Base-by-base conservation (phyloP, 225 moss, liverwort and hornwort species). In the Pseudisothecium myosuroides region DNA sequence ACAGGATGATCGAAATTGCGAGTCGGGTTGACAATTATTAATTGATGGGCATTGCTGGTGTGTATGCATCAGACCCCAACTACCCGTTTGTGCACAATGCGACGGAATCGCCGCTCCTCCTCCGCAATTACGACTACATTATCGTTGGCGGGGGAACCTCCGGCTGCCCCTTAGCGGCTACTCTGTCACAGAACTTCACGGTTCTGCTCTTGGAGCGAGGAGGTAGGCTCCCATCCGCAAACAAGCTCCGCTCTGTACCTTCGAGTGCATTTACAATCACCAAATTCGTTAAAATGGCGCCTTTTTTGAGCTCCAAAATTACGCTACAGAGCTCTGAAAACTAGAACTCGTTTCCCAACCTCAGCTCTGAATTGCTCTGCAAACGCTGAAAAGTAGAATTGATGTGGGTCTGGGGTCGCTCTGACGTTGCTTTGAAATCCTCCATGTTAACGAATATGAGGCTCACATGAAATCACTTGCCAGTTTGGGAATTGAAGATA, bases 151-250 rank as follows among this genome's bases (percentile, higher is more conserved):
- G 98, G 26, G 98, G 98, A 81, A 95, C 98, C 5, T 92, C 97
- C 29, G 98, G 98, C 62, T 98, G 98, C 85, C 96, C 98, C 43
- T 92, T 98, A 39, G 98, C 97, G 36, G 97, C 98, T 12, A 98
- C 98, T 18, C 93, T 98, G 61, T 98, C 98, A 62, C 92, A 91
- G 65, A 93, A 93, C 62, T 96, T 90, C 92, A 86, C 87, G 36
- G 97, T 98, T 47, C 94, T 98, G 12, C 84, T 98, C 69, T 74
- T 98, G 88, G 98, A 98, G 90, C 91, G 98, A 80, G 98, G 98
- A 93, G 97, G 96, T 89, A 28, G 45, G 73, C 4, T 86, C 14
- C 18, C 13, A 41, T 73, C 41, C 34, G 26, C 29, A 80, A 81
- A 65, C 83, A 34, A 21, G 64, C 82, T 61, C 73, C 36, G 50